Evolutionary conservation across 2,329 filamentous ascomycete species (phyloP).

Genomic region (Venturia effusa): DNA sequence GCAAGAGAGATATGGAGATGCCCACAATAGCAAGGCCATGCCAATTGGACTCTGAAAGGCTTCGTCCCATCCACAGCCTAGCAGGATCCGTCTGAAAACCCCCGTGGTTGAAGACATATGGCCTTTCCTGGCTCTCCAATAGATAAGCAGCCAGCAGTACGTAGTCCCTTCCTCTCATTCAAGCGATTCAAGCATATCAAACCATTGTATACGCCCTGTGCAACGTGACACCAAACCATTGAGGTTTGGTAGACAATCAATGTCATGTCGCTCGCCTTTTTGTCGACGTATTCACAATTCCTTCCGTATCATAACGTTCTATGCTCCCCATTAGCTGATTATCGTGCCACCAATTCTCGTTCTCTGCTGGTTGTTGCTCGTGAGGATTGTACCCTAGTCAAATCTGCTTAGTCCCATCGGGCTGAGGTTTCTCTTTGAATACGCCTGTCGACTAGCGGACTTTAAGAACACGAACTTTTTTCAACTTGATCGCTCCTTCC

Average conservation of each 20-base stretch:
- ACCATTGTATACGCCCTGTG: background rate
- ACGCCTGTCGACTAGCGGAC: background rate
- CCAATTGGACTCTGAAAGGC: background rate
- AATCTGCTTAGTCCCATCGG: background rate
- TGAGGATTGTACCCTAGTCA: background rate
- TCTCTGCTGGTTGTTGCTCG: background rate
- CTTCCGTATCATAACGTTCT: background rate
- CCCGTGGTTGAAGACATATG: background rate
- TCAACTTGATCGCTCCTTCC: background rate
- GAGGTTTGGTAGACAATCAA: background rate
- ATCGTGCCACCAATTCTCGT: background rate
- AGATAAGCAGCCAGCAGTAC: background rate
- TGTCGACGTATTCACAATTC: background rate
- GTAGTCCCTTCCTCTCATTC: background rate
- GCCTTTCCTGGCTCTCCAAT: background rate
- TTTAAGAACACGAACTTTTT: background rate
- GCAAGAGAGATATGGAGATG: background rate
- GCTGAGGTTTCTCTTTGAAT: background rate
- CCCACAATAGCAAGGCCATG: background rate
- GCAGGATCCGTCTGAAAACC: background rate
- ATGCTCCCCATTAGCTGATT: background rate
- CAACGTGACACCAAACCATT: background rate
- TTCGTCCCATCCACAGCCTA: background rate
- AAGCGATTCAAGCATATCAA: background rate
- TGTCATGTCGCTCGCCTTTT: background rate